Conservation (phyloP, 1,284 basidiomycete species). For the Pascua sp. region DNA sequence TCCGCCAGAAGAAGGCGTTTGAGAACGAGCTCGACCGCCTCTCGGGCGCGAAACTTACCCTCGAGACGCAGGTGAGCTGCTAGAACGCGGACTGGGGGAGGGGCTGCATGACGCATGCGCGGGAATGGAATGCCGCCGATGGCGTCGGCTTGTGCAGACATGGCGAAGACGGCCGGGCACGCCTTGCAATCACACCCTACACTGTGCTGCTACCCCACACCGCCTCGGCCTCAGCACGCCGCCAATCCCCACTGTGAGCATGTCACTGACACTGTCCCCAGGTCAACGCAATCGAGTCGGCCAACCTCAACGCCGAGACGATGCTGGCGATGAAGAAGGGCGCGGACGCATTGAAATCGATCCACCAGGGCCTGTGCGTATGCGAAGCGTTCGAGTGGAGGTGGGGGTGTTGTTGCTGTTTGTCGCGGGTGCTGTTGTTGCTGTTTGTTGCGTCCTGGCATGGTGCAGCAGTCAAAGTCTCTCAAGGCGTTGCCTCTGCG, state of each 20-base stretch:
- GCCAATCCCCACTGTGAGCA: not conserved
- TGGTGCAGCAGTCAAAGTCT: too few species aligned
- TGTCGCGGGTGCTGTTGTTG: not conserved
- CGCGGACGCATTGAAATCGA: constrained; percentile 81
- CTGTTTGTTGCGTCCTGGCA: not conserved
- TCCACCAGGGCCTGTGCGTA: constrained; percentile 86
- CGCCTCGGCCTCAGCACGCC: not conserved
- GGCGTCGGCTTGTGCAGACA: not conserved
- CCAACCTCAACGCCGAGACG: constrained; percentile 97
- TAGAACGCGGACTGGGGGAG: not conserved
- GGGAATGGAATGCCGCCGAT: not conserved
- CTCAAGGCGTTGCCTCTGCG: too few species aligned
- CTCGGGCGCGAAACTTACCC: constrained; percentile 80
- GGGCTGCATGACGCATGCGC: not conserved
- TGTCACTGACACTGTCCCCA: constrained; percentile 18
- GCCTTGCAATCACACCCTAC: not conserved
- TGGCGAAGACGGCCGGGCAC: not conserved
- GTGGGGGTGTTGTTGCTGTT: not conserved
- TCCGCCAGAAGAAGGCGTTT: constrained; percentile 89
- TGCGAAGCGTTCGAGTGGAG: not conserved
- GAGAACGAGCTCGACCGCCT: constrained; percentile 86
- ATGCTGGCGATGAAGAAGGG: constrained; percentile 98
- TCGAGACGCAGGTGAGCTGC: constrained; percentile 74
- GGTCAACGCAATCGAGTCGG: constrained; percentile 93
- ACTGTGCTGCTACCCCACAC: not conserved